A percentile compares a stretch with the other conserved stretches of the same genome.
Evolutionary conservation across 164 flowering plant species (phyloP).

Genomic region (Malania oleifera): DNA sequence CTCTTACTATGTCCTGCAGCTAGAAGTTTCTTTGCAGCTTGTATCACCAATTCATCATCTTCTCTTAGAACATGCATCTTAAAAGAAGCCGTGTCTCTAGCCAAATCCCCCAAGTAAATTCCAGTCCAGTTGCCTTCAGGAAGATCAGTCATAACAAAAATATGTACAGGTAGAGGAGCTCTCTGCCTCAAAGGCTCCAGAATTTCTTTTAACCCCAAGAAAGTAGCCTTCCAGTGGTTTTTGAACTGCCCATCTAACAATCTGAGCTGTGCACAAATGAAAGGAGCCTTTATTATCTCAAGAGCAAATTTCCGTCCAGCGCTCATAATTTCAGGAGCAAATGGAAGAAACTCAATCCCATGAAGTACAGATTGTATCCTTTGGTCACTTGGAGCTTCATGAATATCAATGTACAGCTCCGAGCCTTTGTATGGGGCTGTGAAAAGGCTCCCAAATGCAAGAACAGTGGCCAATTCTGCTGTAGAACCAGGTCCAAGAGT

Average conservation of each 20-base stretch:
- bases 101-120: conserved; percentile 71
- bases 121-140: conserved; percentile 73
- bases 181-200: conserved; percentile 41
- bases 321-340: conserved; percentile 59
- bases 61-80: conserved; percentile 51
- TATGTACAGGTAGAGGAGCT: conserved; percentile 40
- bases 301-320: conserved; percentile 60
- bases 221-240: conserved; percentile 83
- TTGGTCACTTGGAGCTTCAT: conserved; percentile 47
- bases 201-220: conserved; percentile 48
- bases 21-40: conserved; percentile 47
- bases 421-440: conserved; percentile 77
- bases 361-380: conserved; percentile 51
- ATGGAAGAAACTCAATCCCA: conserved; percentile 65
- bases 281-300: conserved; percentile 58
- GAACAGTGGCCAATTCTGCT: conserved; percentile 56
- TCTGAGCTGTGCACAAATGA: conserved; percentile 89
- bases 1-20: conserved; percentile 36
- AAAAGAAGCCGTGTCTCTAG: conserved; percentile 36
- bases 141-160: conserved; percentile 98
- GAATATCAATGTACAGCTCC: conserved; percentile 74
- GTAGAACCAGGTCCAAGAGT: conserved; percentile 69
- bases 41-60: conserved; percentile 44
- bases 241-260: conserved; percentile 96
- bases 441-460: conserved; percentile 91